Evolutionary conservation across 768 basidiomycete species (phyloP).

Genomic region (Podaxis sp.): DNA sequence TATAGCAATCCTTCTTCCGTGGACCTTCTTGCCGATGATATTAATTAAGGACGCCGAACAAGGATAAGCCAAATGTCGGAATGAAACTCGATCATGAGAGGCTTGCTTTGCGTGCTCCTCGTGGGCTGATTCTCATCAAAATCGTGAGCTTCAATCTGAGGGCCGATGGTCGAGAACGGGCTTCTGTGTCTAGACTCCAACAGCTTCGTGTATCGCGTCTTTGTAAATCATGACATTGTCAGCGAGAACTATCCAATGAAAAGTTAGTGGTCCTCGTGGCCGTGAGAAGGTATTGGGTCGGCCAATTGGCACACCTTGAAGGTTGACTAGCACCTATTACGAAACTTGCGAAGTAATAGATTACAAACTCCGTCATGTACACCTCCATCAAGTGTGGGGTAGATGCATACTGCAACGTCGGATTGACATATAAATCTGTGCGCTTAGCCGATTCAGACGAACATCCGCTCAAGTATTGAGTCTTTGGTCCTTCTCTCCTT

Average conservation of each 20-base stretch:
- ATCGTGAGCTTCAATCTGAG: not conserved
- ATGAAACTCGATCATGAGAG: not conserved
- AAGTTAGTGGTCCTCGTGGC: no score
- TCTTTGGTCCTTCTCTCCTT: not conserved
- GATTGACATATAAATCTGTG: not conserved
- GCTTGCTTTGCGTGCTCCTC: not conserved
- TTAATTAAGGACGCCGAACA: constrained; percentile 1
- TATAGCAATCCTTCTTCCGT: not conserved
- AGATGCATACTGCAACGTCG: not conserved
- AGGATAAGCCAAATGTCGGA: not conserved
- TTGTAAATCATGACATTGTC: no score
- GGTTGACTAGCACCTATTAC: not conserved
- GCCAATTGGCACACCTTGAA: not conserved
- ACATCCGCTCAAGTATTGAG: no score
- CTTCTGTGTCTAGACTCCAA: not conserved
- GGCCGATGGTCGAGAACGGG: not conserved
- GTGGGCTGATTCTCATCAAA: not conserved
- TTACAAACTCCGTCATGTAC: not conserved
- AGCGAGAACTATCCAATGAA: no score
- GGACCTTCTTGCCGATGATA: not conserved
- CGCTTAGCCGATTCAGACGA: not conserved
- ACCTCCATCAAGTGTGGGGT: not conserved
- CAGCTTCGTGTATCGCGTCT: no score
- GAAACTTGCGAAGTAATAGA: not conserved
- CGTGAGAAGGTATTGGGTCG: not conserved